A percentile compares a stretch with the other conserved stretches of the same genome.
phyloP scores from a whole-genome alignment of 768 basidiomycete genomes.

The Serendipita indica region DNA sequence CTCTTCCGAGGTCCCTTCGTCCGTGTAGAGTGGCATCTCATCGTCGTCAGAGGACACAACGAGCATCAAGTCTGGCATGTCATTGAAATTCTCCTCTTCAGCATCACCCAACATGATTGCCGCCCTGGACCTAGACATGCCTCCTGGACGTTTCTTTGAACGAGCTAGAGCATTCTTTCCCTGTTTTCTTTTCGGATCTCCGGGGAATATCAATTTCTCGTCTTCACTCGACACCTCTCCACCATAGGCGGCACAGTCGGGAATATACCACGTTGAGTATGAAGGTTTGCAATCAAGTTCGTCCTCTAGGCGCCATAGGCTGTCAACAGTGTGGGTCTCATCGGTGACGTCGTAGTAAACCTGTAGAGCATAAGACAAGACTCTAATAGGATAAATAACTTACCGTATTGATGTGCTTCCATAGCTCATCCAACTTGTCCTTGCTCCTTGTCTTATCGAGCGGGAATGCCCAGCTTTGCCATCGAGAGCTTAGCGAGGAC shows the following conservation, averaged over 20 bases:
- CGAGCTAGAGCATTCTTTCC: not conserved
- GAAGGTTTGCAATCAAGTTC: constrained; percentile 39
- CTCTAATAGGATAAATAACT: constrained; percentile 14
- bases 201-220: not conserved
- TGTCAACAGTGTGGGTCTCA: constrained; percentile 33
- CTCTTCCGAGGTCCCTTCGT: constrained; percentile 26
- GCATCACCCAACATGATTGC: constrained; percentile 16
- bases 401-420: constrained; percentile 17
- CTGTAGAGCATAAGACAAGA: constrained; percentile 9
- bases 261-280: constrained; percentile 36
- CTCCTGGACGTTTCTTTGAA: not conserved
- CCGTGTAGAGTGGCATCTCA: constrained; percentile 17
- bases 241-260: constrained; percentile 15
- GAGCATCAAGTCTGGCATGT: constrained; percentile 54
- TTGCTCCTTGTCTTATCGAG: constrained; percentile 35
- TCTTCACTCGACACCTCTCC: not conserved
- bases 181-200: not conserved
- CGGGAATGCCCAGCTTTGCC: constrained; percentile 25
- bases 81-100: constrained; percentile 33
- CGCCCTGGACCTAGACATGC: not conserved
- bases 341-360: not conserved
- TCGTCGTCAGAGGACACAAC: constrained; percentile 47
- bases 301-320: constrained; percentile 46
- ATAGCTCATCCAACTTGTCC: constrained; percentile 14
- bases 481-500: not conserved